Conservation (phyloP, 495 filamentous ascomycete species). For the Staphylotrichum longicolle region DNA sequence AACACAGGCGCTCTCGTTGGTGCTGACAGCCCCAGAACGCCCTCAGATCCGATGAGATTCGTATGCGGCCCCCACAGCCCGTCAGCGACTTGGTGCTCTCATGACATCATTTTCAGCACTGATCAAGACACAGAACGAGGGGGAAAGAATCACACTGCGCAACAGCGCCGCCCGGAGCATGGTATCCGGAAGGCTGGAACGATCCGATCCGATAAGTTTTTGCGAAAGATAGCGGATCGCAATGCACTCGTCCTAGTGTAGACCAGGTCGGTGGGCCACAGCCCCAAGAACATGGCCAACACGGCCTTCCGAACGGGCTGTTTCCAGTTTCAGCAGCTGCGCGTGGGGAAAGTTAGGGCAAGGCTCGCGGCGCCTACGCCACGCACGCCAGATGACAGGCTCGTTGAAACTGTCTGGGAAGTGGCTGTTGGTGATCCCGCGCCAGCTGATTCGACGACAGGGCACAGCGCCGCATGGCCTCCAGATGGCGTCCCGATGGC, state of each 20-base stretch:
- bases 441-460: constrained; percentile 13
- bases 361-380: constrained; percentile 6
- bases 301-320: neutral
- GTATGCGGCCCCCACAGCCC: too few relatives aligned
- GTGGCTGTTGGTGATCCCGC: constrained; percentile 10
- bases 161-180: too few relatives aligned
- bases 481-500: neutral
- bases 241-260: neutral
- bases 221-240: too few relatives aligned
- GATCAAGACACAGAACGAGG: too few relatives aligned
- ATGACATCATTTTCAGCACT: too few relatives aligned
- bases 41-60: too few relatives aligned
- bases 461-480: constrained; percentile 17
- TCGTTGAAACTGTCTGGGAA: constrained; percentile 7
- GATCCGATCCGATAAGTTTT: too few relatives aligned
- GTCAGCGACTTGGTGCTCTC: too few relatives aligned
- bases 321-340: neutral
- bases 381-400: neutral
- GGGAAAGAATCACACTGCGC: too few relatives aligned
- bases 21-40: too few relatives aligned
- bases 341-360: neutral
- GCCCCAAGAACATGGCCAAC: constrained; percentile 8
- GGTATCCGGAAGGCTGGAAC: too few relatives aligned
- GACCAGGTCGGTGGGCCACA: neutral
- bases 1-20: too few relatives aligned